Conservation (phyloP, 2,329 filamentous ascomycete genomes). For the Purpureocillium lavendulum region DNA sequence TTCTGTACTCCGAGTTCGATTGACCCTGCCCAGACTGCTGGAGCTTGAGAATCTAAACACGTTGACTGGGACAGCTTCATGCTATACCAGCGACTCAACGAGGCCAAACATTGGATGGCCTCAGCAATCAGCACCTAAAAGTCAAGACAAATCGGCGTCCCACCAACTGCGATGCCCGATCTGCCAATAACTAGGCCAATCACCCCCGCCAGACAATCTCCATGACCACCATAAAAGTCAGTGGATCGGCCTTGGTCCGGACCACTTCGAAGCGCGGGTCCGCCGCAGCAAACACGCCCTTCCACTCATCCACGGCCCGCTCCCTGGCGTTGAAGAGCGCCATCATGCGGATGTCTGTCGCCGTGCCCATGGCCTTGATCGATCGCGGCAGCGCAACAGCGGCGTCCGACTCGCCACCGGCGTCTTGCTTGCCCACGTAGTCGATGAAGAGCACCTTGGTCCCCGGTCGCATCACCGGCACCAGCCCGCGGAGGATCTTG, state of each 20-base stretch:
- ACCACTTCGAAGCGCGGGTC: constrained; percentile 36
- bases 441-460: constrained; percentile 28
- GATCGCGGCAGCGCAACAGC: constrained; percentile 20
- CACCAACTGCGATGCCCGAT: too few species aligned
- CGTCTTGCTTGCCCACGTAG: constrained; percentile 27
- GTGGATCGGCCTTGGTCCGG: constrained; percentile 23
- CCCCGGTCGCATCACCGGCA: constrained; percentile 35
- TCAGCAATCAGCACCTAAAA: too few species aligned
- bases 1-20: too few species aligned
- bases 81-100: too few species aligned
- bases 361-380: constrained; percentile 28
- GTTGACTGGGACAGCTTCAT: too few species aligned
- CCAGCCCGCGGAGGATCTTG: constrained; percentile 30
- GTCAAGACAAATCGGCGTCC: too few species aligned
- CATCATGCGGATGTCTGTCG: constrained; percentile 42
- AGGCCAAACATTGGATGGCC: too few species aligned
- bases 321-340: constrained; percentile 40
- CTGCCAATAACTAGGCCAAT: too few species aligned
- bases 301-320: constrained; percentile 36
- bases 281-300: constrained; percentile 31
- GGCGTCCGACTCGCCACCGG: constrained; percentile 13
- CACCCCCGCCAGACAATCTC: constrained; percentile 27
- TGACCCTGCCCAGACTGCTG: too few species aligned
- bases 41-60: too few species aligned
- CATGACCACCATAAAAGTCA: constrained; percentile 26